These are phyloP conservation scores for Carpinus fangiana DNA, from an alignment of 306 rosid genomes.

Conservation along the genomic window DNA sequence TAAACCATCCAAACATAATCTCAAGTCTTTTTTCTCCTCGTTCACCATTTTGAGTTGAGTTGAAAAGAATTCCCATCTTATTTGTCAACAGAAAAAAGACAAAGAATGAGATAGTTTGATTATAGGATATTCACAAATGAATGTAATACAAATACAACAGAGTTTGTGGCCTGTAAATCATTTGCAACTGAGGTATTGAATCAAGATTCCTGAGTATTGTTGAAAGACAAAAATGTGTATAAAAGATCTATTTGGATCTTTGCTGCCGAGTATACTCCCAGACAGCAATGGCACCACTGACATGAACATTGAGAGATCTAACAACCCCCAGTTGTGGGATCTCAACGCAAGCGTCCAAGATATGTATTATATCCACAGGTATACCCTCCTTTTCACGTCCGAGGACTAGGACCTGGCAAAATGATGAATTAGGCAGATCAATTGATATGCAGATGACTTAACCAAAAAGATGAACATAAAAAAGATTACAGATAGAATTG, in stretches of 20 bases:
- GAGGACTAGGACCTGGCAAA: constrained; percentile 79
- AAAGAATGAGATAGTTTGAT: background rate
- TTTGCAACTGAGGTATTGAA: background rate
- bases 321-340: constrained; percentile 94
- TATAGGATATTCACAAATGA: background rate
- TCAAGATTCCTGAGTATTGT: background rate
- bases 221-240: background rate
- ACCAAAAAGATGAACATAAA: background rate
- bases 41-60: too few relatives aligned
- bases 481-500: background rate
- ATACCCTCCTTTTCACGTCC: constrained; percentile 97
- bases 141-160: background rate
- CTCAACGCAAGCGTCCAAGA: constrained; percentile 86
- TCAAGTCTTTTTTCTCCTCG: too few relatives aligned
- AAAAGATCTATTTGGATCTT: constrained; percentile 51
- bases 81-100: background rate
- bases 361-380: constrained; percentile 88
- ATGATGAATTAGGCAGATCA: background rate
- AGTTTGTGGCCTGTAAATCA: background rate
- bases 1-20: too few relatives aligned
- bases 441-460: background rate
- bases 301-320: constrained; percentile 96
- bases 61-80: background rate
- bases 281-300: constrained; percentile 93
- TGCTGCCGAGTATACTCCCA: constrained; percentile 98